Base-by-base conservation (phyloP, 2,329 filamentous ascomycete species). In the Beauveria brongniartii region DNA sequence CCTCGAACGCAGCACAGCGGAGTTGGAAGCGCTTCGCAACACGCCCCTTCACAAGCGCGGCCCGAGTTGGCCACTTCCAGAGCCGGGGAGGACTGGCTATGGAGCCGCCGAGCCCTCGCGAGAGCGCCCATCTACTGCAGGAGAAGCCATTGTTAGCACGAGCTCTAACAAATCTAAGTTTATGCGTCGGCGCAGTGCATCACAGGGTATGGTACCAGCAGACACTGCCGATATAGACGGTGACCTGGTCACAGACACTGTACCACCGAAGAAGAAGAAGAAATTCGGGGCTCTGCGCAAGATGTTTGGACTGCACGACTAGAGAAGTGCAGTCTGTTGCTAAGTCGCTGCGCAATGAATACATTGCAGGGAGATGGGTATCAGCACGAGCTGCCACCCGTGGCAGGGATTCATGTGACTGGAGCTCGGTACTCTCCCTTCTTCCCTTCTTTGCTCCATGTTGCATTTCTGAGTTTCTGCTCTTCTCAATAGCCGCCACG, bases 281-380 rank as follows among this genome's bases (percentile, higher is more conserved):
- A 89, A 87, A 73, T 90, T 91, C 72, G 80, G 80, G 47, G 75
- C 78, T 59, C 72, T 91, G 69, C 83, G 88, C 70, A 83, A 79
- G 70, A 87, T 88, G 71, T 88, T 91, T 73, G 71, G 77, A 47
- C 70, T 82, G 61, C 70, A 80, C 63, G 77, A 80, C 63, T 79
- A 75, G 74, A 59, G 22, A 55, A 46, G 14, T 51, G 34, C 43
- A 10, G 44, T 43, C 34, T 61, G 53, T 28, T 61, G 44, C 28
- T 61, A 28, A 57, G 43, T 48, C 44, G 22, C 24, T 46, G 44
- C n/a, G 34, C 14, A 43, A 34, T 20, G 43, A 40, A 30, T 12
- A 22, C 10, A 9, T 51, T 7, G 4, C 18, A 51, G 10, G 18
- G 48, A 18, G 30, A 52, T 40, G 30, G 10, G 28, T 22, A 22